Conservation (phyloP, 306 rosid species). For the Vigna reflexopilosa region DNA sequence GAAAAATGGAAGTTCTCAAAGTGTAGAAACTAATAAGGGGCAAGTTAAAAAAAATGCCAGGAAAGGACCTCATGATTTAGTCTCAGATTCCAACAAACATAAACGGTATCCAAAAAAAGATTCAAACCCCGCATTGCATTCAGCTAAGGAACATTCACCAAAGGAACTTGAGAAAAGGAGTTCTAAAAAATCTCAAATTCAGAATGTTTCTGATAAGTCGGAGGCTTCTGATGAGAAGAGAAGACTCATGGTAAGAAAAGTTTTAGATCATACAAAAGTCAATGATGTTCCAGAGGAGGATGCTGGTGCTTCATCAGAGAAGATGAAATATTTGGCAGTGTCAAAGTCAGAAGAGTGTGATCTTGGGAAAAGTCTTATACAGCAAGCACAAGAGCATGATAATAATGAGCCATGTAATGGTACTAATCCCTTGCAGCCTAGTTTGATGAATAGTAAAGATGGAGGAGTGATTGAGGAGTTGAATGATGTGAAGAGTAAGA, state of each 20-base stretch:
- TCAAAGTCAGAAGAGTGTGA: conserved; percentile 21
- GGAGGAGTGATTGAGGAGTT: conserved; percentile 38
- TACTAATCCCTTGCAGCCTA: conserved; percentile 5
- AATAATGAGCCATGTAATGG: conserved; percentile 16
- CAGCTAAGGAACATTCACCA: conserved; percentile 43
- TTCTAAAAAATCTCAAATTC: conserved; percentile 31
- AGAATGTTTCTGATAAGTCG: conserved; percentile 33
- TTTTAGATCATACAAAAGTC: conserved; percentile 16
- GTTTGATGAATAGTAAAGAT: conserved; percentile 6
- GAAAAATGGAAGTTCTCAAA: conserved; percentile 34
- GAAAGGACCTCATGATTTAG: conserved; percentile 27
- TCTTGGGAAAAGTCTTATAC: conserved; percentile 24
- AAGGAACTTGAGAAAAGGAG: conserved; percentile 46
- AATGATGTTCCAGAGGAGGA: conserved; percentile 35
- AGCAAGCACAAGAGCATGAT: conserved; percentile 23
- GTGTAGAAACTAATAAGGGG: conserved; percentile 25
- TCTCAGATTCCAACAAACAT: conserved; percentile 37
- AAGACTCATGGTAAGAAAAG: conserved; percentile 19
- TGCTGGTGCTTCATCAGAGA: conserved; percentile 33
- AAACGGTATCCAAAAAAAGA: conserved; percentile 42
- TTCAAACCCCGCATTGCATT: conserved; percentile 26
- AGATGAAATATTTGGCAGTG: conserved; percentile 24
- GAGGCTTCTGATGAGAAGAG: conserved; percentile 40
- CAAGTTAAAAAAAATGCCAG: conserved; percentile 38
- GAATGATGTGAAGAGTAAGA: conserved; percentile 34